These are phyloP conservation scores for Aspergillus japonicus DNA, from an alignment of 2,329 filamentous ascomycete genomes.

Conservation along the genomic window DNA sequence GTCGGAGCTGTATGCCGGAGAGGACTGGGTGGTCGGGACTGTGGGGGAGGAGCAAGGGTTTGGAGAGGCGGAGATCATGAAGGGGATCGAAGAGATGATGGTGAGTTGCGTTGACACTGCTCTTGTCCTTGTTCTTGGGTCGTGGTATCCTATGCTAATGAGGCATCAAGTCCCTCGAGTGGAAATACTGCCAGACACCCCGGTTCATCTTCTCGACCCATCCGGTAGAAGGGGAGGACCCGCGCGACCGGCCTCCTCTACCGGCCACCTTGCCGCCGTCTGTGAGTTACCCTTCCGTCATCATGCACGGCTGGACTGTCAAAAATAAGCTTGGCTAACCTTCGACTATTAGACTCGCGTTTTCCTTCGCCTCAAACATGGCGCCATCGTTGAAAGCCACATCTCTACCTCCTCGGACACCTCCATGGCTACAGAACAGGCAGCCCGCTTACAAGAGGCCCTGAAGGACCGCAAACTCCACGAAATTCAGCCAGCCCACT, in stretches of 20 bases:
- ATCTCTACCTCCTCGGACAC: conserved; percentile 39
- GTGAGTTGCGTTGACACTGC: conserved; percentile 40
- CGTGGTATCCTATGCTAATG: background rate
- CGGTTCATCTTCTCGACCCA: conserved; percentile 71
- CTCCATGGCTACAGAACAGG: conserved; percentile 34
- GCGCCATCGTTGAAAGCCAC: conserved; percentile 40
- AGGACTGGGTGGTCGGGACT: conserved; percentile 40
- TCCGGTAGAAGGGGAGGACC: conserved; percentile 57
- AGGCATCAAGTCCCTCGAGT: conserved; percentile 47
- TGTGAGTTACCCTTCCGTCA: conserved; percentile 34
- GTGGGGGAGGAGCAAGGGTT: conserved; percentile 54
- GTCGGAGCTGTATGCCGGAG: conserved; percentile 33
- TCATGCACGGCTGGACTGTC: background rate
- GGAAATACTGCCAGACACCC: conserved; percentile 84
- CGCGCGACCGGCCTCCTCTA: conserved; percentile 54
- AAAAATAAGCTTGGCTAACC: background rate
- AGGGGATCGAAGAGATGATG: conserved; percentile 58
- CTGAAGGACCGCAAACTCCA: conserved; percentile 48
- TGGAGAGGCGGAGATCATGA: conserved; percentile 53
- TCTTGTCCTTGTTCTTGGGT: background rate
- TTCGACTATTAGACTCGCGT: conserved; percentile 37
- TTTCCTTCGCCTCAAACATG: conserved; percentile 43
- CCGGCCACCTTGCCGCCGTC: conserved; percentile 50
- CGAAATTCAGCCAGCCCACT: conserved; percentile 42
- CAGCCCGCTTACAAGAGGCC: conserved; percentile 29